Base-by-base conservation (phyloP, 179 eudicot genomes). In the Beta corolliflora region DNA sequence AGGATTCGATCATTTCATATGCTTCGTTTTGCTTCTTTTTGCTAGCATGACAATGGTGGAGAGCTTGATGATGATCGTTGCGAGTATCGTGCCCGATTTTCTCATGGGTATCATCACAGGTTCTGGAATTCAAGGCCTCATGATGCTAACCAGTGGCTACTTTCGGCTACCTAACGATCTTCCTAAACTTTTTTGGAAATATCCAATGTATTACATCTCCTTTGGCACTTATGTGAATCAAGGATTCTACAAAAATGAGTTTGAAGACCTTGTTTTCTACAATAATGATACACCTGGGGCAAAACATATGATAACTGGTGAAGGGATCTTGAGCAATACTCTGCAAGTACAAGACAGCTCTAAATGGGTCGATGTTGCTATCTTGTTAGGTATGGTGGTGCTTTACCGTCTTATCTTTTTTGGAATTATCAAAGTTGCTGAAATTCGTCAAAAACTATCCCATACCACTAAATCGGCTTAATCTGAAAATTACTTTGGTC, bases 301-400 rank as follows among this genome's bases (percentile, higher is more conserved):
- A 55, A 16, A 54, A 54, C 58, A 54, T 10, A 54, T 54, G 58
- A 2, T 55, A 11, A 10, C 12, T 12, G 59, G 59, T 55, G 84
- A 83, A 4, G 81, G 79, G 44, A 81, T 90, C 23, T 65, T 92
- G 14, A 59, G 45, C 23, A 55, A 74, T 50, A 3, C 77, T 0
- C 90, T 83, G 85, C 89, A 90, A 44, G 85, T 90, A 13, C 89
- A 92, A 60, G 76, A 86, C 6, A 81, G 83, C 56, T 91, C 92
- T 0, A 91, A 93, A 82, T 93, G 97, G 93, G 81, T 89, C 3
- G 88, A 92, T 72, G 71, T 92, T 21, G 84, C 64, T 9, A 82
- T 92, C 59, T 59, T 92, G 70, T 3, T 89, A 1, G 91, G 86
- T 4, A 91, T 92, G 94, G 84, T 85, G 79, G 77, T 91, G 14